Percentiles rank a stretch among this genome's conserved stretches.
phyloP scores from a whole-genome alignment of 176 grass and related monocot species.

The Triticum dicoccoides region DNA sequence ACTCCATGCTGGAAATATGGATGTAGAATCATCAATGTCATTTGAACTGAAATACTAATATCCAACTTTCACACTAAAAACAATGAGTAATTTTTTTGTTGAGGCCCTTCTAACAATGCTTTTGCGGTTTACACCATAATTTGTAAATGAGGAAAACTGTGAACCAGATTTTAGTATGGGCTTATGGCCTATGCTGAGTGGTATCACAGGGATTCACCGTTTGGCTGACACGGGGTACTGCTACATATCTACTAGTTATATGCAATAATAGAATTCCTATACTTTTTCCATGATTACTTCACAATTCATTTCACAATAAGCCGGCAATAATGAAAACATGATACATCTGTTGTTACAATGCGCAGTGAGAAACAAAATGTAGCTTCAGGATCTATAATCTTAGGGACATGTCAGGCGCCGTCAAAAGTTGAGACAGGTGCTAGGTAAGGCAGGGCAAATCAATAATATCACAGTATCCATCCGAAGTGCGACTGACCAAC shows the following conservation, averaged over 20 bases:
- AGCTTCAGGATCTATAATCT: background rate
- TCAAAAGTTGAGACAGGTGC: background rate
- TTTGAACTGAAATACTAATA: background rate
- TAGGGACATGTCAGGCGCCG: background rate
- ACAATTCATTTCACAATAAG: background rate
- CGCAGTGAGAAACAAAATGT: background rate
- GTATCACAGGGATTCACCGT: background rate
- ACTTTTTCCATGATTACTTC: background rate
- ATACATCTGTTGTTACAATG: background rate
- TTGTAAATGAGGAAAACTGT: background rate
- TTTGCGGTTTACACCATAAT: background rate
- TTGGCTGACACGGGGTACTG: background rate
- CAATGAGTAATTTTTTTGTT: background rate
- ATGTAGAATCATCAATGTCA: no score
- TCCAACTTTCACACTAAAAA: background rate
- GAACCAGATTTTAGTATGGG: background rate
- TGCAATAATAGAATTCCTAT: background rate
- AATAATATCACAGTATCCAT: background rate
- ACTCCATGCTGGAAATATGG: background rate
- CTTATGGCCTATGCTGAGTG: background rate
- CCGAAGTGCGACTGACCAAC: background rate
- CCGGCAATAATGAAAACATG: background rate
- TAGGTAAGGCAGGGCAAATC: background rate
- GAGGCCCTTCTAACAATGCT: background rate
- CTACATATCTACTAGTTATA: background rate